Conservation (phyloP, 371 early-diverging fungal species). For the Vairimorpha necatrix region DNA sequence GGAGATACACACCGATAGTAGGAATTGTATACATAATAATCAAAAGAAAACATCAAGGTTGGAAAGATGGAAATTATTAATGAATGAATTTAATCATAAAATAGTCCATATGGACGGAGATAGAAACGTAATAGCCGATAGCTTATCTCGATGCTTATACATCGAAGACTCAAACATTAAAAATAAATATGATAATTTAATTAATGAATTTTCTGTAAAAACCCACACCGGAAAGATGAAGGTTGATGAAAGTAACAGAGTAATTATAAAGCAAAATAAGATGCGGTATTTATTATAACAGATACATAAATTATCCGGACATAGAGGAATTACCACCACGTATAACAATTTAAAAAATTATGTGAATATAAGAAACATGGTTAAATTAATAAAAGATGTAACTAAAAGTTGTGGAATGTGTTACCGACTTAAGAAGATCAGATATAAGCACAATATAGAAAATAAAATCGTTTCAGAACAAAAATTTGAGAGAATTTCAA, state of each 20-base stretch:
- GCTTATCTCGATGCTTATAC: slow-evolving; percentile 36
- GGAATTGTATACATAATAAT: slow-evolving; percentile 1
- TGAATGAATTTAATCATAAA: slow-evolving; percentile 27
- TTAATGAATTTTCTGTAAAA: neutral
- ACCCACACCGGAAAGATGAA: neutral
- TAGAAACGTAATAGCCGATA: slow-evolving; percentile 31
- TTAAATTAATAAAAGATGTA: neutral
- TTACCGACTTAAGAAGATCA: neutral
- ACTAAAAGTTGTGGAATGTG: too few relatives aligned
- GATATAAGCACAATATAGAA: neutral
- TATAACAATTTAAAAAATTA: neutral
- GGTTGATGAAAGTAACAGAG: neutral
- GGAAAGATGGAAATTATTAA: slow-evolving; percentile 23
- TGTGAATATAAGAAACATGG: neutral
- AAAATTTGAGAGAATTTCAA: neutral
- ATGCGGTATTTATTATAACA: neutral
- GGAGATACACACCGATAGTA: slow-evolving; percentile 49
- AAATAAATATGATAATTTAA: too few relatives aligned
- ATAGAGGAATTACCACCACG: slow-evolving; percentile 1
- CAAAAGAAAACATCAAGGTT: slow-evolving; percentile 1
- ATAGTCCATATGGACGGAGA: slow-evolving; percentile 26
- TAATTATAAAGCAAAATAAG: neutral
- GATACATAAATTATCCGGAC: slow-evolving; percentile 12
- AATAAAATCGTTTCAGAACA: neutral
- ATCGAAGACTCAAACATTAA: neutral